Evolutionary conservation across 2,329 filamentous ascomycete genomes (phyloP).

Genomic region (Ophiocordyceps camponoti-floridani): DNA sequence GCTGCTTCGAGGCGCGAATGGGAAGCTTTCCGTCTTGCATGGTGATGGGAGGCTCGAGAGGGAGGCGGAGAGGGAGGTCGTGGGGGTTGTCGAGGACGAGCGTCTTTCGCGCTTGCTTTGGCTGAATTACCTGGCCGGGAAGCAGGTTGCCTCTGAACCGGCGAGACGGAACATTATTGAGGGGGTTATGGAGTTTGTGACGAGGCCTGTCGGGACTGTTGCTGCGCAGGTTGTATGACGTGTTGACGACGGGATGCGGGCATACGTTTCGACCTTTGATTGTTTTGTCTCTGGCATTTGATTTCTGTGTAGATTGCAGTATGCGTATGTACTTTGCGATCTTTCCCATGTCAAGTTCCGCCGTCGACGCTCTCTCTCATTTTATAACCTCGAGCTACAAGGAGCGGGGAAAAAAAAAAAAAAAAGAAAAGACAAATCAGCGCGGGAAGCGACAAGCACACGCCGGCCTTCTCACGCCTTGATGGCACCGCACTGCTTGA

Average conservation of each 20-base stretch:
- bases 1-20: constrained; percentile 46
- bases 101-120: constrained; percentile 66
- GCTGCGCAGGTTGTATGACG: constrained; percentile 49
- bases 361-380: too few species aligned
- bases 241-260: background rate
- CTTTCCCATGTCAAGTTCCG: background rate
- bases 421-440: background rate
- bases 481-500: constrained; percentile 24
- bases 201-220: constrained; percentile 73
- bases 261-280: background rate
- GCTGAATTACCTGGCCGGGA: constrained; percentile 79
- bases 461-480: constrained; percentile 16
- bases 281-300: too few species aligned
- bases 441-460: background rate
- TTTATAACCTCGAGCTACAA: background rate
- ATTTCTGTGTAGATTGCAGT: too few species aligned
- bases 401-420: background rate
- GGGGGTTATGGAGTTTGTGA: constrained; percentile 74
- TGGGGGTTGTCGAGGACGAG: constrained; percentile 65
- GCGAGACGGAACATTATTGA: constrained; percentile 70
- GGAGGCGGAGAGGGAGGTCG: constrained; percentile 24
- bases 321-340: background rate
- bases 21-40: constrained; percentile 50
- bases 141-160: constrained; percentile 68
- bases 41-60: constrained; percentile 37